These are phyloP conservation scores for Schizonepeta tenuifolia DNA, from an alignment of 257 asterid species.

Conservation along the genomic window DNA sequence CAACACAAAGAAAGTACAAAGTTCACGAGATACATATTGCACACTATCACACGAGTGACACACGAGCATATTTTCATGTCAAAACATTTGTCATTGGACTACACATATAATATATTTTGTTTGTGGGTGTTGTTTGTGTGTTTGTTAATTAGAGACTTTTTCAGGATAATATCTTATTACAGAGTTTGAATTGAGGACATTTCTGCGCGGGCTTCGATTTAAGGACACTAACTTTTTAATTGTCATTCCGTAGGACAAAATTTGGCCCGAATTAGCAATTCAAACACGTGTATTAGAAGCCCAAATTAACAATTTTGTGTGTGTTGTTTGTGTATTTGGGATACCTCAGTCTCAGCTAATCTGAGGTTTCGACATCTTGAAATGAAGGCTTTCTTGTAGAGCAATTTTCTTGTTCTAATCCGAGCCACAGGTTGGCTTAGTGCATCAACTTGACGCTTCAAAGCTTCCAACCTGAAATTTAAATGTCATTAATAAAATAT, in stretches of 20 bases:
- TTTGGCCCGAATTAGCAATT: no score
- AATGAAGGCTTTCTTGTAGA: slow-evolving; percentile 72
- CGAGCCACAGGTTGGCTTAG: slow-evolving; percentile 42
- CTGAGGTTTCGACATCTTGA: slow-evolving; percentile 63
- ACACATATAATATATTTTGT: background rate
- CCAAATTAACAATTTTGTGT: no score
- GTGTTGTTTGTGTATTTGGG: background rate
- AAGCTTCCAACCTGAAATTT: slow-evolving; percentile 54
- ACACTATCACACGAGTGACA: background rate
- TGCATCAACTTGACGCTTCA: slow-evolving; percentile 46
- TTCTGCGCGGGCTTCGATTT: no score
- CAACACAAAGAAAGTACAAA: no score
- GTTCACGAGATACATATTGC: background rate
- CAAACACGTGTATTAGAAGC: no score
- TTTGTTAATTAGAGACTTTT: no score
- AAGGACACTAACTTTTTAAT: no score
- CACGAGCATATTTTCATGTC: background rate
- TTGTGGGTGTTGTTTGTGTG: background rate
- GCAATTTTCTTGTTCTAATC: slow-evolving; percentile 44
- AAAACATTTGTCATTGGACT: background rate
- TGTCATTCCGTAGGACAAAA: no score
- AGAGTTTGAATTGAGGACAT: no score
- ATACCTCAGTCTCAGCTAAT: slow-evolving; percentile 84
- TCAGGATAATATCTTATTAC: no score
- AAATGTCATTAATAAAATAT: no score